These are phyloP conservation scores for Plantago coronopus DNA, from an alignment of 305 asterid species.

Conservation along the genomic window DNA sequence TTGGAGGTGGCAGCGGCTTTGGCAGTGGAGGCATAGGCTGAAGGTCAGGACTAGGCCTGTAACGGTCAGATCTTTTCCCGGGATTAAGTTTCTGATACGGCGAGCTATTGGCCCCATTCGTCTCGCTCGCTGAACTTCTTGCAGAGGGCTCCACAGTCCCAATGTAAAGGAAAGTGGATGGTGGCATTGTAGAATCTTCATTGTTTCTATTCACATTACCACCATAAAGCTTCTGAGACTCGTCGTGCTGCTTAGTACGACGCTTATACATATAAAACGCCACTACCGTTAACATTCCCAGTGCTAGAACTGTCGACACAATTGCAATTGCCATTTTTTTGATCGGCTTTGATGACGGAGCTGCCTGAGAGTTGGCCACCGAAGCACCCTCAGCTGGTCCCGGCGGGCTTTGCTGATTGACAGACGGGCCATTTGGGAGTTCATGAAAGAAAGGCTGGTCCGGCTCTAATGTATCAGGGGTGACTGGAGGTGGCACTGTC, in stretches of 20 bases:
- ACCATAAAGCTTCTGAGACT: slow-evolving; percentile 58
- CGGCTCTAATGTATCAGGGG: slow-evolving; percentile 31
- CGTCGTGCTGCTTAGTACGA: slow-evolving; percentile 40
- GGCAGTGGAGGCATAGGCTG: slow-evolving; percentile 89
- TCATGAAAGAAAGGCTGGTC: slow-evolving; percentile 52
- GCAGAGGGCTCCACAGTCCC: slow-evolving; percentile 90
- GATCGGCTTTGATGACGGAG: slow-evolving; percentile 38
- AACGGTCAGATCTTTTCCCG: slow-evolving; percentile 65
- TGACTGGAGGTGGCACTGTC: slow-evolving; percentile 27
- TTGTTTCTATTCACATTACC: slow-evolving; percentile 33
- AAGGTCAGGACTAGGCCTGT: slow-evolving; percentile 93
- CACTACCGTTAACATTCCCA: slow-evolving; percentile 59
- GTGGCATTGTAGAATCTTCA: slow-evolving; percentile 68
- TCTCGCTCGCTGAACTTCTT: slow-evolving; percentile 34
- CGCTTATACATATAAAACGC: slow-evolving; percentile 55
- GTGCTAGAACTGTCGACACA: slow-evolving; percentile 50
- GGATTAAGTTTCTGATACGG: slow-evolving; percentile 58
- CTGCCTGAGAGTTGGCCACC: slow-evolving; percentile 37
- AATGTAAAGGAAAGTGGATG: slow-evolving; percentile 73
- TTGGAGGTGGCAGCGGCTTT: slow-evolving; percentile 66
- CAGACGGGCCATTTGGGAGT: slow-evolving; percentile 54
- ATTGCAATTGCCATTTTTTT: slow-evolving; percentile 61
- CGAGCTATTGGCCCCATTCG: slow-evolving; percentile 43
- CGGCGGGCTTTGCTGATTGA: slow-evolving; percentile 47
- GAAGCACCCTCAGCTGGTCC: slow-evolving; percentile 34